Percentiles rank a stretch among this genome's conserved stretches.
These are phyloP conservation scores for Penicillium sp. DNA, from an alignment of 2,329 filamentous ascomycete species.

Conservation along the genomic window DNA sequence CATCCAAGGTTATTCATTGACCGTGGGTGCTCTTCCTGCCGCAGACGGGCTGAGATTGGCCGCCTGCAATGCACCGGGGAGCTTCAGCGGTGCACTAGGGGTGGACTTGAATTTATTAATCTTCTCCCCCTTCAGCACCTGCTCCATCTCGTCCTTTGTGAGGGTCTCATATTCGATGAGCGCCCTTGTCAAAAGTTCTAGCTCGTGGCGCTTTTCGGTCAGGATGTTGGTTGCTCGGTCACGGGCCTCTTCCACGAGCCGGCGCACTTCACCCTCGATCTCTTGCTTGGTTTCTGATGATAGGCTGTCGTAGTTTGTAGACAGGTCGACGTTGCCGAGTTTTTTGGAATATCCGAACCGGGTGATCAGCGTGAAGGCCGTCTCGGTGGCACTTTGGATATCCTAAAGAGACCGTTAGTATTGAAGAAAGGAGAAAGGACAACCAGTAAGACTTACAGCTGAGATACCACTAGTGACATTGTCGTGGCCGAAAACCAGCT, in stretches of 20 bases:
- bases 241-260: conserved; percentile 77
- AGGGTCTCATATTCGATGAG: conserved; percentile 93
- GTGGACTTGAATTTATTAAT: conserved; percentile 64
- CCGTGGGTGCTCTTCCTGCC: conserved; percentile 21
- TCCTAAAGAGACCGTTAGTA: conserved; percentile 55
- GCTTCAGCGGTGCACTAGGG: conserved; percentile 58
- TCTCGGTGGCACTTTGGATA: conserved; percentile 73
- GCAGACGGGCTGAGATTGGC: conserved; percentile 28
- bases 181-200: conserved; percentile 84
- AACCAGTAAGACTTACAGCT: conserved; percentile 53
- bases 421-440: not conserved
- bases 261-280: conserved; percentile 86
- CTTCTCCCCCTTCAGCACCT: conserved; percentile 82
- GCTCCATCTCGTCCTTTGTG: conserved; percentile 82
- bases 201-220: conserved; percentile 71
- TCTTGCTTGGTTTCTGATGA: conserved; percentile 81
- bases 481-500: conserved; percentile 87
- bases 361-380: conserved; percentile 86
- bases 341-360: conserved; percentile 83
- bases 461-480: conserved; percentile 88
- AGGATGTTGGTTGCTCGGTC: conserved; percentile 70
- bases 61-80: conserved; percentile 55
- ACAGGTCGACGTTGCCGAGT: conserved; percentile 86
- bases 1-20: conserved; percentile 19
- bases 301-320: conserved; percentile 73